Evolutionary conservation across 2,329 filamentous ascomycete species (phyloP).

Genomic region (Sporothrix protearum): DNA sequence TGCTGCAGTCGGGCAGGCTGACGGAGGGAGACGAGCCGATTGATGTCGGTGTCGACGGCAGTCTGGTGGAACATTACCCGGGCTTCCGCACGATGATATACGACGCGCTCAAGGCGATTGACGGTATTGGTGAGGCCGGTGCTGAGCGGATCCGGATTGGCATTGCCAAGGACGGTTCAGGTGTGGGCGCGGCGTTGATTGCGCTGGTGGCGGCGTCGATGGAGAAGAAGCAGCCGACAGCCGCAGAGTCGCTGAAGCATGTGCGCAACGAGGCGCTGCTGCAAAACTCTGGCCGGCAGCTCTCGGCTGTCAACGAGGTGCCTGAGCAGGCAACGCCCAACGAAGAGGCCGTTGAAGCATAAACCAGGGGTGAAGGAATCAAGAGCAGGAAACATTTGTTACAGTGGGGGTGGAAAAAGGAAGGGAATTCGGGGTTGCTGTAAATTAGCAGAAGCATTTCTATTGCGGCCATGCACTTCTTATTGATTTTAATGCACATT

Average conservation of each 20-base stretch:
- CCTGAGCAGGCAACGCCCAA: conserved; percentile 24
- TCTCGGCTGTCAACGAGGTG: conserved; percentile 31
- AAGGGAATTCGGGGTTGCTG: neutral
- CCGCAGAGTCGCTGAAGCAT: conserved; percentile 41
- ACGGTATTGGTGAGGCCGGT: conserved; percentile 71
- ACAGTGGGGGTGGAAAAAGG: neutral
- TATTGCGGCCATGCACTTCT: neutral
- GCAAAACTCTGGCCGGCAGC: conserved; percentile 35
- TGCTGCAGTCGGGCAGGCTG: conserved; percentile 75
- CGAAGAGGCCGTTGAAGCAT: conserved; percentile 17
- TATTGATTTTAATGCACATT: neutral
- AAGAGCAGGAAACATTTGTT: neutral
- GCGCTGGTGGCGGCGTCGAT: conserved; percentile 77
- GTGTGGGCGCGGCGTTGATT: conserved; percentile 92
- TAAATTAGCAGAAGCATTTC: neutral
- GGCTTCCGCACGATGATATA: conserved; percentile 85
- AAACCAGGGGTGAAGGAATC: neutral
- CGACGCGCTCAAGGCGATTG: conserved; percentile 71
- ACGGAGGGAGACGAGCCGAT: conserved; percentile 62
- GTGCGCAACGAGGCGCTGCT: conserved; percentile 37
- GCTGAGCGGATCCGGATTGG: conserved; percentile 88
- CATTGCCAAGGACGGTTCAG: conserved; percentile 94
- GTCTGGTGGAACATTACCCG: conserved; percentile 92
- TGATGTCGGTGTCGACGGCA: conserved; percentile 92
- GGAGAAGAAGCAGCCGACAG: conserved; percentile 48